These are phyloP conservation scores for Talaromyces proteolyticus DNA, from an alignment of 495 filamentous ascomycete genomes.

Conservation along the genomic window DNA sequence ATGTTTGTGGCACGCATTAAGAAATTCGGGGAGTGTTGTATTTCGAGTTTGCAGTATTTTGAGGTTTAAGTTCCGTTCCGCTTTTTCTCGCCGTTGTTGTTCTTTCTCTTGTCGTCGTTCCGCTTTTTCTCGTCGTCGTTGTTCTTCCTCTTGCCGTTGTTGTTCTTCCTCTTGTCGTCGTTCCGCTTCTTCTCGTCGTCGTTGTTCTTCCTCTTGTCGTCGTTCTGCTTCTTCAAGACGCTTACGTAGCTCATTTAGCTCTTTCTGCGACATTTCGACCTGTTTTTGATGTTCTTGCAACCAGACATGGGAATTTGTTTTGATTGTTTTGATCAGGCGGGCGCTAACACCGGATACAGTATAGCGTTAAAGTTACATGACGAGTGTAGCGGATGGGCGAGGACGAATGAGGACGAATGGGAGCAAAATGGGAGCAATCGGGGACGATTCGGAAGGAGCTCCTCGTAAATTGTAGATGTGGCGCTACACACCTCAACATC, in stretches of 20 bases:
- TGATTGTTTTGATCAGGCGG: conserved; percentile 2
- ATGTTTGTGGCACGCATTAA: conserved; percentile 11
- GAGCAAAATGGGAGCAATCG: no score
- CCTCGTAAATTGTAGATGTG: no score
- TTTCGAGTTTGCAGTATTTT: conserved; percentile 4
- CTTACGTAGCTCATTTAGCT: conserved; percentile 1
- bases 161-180: background rate
- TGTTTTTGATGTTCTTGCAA: conserved; percentile 1
- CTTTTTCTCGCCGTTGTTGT: conserved; percentile 1
- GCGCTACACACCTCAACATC: no score
- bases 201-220: background rate
- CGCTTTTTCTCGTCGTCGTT: conserved; percentile 1
- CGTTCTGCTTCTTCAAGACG: conserved; percentile 4
- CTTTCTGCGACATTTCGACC: conserved; percentile 2
- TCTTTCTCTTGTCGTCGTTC: conserved; percentile 1
- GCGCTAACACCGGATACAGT: no score
- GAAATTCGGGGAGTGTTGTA: conserved; percentile 9
- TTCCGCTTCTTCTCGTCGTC: background rate
- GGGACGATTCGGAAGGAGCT: no score
- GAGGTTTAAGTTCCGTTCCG: background rate
- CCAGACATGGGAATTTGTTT: conserved; percentile 1
- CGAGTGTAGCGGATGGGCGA: background rate
- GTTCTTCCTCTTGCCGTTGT: background rate
- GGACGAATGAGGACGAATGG: background rate
- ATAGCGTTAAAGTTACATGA: no score